Conservation (phyloP, 148 eudicot species). For the Chenopodium quinoa region DNA sequence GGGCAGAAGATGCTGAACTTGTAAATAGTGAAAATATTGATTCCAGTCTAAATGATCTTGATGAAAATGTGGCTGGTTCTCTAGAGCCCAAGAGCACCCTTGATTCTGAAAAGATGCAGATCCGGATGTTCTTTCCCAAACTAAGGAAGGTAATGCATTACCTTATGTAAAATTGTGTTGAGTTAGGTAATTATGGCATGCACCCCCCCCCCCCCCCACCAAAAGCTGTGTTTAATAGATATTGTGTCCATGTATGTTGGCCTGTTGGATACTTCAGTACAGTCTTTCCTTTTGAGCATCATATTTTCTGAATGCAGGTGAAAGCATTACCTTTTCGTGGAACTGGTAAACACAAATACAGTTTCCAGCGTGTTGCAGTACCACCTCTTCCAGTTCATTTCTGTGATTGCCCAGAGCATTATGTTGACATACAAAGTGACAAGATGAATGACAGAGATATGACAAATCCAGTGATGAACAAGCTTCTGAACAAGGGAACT, state of each 20-base stretch:
- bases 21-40: constrained; percentile 16
- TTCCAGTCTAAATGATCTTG: constrained; percentile 28
- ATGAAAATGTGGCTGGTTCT: constrained; percentile 30
- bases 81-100: constrained; percentile 37
- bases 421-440: constrained; percentile 32
- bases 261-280: not conserved
- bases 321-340: constrained; percentile 69
- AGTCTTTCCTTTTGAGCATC: constrained; percentile 1
- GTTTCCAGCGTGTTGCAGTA: constrained; percentile 78
- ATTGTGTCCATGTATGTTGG: not conserved
- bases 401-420: constrained; percentile 89
- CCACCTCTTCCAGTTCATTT: constrained; percentile 67
- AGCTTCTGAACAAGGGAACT: constrained; percentile 32
- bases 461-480: constrained; percentile 60
- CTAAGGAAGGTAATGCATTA: constrained; percentile 55
- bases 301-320: constrained; percentile 43
- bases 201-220: too few species aligned
- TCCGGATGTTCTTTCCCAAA: constrained; percentile 77
- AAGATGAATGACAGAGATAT: constrained; percentile 57
- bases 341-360: constrained; percentile 95
- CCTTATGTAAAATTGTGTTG: not conserved
- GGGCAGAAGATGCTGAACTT: constrained; percentile 69
- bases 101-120: constrained; percentile 42
- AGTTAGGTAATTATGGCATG: not conserved
- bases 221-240: not conserved